phyloP scores from a whole-genome alignment of 345 rosid genomes.

The Arabis hirsuta region DNA sequence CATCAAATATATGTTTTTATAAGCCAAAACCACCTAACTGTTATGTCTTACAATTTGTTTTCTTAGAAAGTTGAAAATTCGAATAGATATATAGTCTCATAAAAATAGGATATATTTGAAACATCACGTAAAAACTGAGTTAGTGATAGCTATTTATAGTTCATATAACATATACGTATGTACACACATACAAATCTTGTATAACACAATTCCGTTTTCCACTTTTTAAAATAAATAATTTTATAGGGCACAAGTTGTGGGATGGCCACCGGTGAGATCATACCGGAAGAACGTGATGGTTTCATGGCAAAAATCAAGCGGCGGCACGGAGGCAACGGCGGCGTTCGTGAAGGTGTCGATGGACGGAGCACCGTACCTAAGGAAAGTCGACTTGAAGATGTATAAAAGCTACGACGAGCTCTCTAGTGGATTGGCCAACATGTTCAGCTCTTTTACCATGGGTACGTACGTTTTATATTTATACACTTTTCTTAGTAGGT shows the following conservation, averaged over 20 bases:
- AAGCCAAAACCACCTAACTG: not conserved
- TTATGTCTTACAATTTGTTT: constrained; percentile 1
- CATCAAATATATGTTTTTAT: not conserved
- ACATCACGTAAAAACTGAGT: constrained; percentile 15
- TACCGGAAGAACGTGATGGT: constrained; percentile 72
- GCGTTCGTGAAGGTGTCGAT: constrained; percentile 86
- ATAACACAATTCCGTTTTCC: constrained; percentile 8
- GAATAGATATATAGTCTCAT: not conserved
- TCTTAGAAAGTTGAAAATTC: not conserved
- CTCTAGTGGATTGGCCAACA: constrained; percentile 65
- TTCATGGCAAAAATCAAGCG: constrained; percentile 50
- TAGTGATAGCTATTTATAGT: not conserved
- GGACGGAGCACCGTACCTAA: constrained; percentile 95
- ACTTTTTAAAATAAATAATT: not conserved
- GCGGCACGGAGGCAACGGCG: constrained; percentile 29
- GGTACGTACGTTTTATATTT: constrained; percentile 45
- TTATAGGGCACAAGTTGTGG: constrained; percentile 80
- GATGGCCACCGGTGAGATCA: constrained; percentile 99
- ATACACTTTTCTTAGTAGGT: not conserved
- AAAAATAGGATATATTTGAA: not conserved
- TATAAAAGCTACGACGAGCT: constrained; percentile 72
- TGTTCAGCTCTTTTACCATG: constrained; percentile 84
- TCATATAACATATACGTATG: not conserved
- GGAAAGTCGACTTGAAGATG: constrained; percentile 82
- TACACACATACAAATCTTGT: not conserved